These are phyloP conservation scores for Fusarium annulatum DNA, from an alignment of 2,329 filamentous ascomycete genomes.

Conservation along the genomic window DNA sequence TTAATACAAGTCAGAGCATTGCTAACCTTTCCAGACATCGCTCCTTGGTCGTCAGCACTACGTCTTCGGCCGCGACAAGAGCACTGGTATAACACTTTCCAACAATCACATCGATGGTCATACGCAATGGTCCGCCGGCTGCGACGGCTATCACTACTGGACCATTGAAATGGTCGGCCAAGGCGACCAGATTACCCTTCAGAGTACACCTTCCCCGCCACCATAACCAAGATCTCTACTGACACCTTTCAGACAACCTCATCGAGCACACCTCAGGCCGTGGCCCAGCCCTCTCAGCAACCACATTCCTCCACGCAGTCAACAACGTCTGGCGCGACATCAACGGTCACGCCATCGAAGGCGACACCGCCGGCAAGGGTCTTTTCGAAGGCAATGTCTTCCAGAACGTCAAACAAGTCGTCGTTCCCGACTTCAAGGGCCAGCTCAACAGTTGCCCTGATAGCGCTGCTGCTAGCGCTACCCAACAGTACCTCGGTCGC, in stretches of 20 bases:
- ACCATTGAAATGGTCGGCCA: slow-evolving; percentile 29
- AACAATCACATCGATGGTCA: slow-evolving; percentile 59
- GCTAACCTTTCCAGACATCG: slow-evolving; percentile 12
- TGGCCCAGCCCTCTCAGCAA: slow-evolving; percentile 43
- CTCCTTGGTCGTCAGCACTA: slow-evolving; percentile 30
- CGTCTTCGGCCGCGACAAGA: slow-evolving; percentile 31
- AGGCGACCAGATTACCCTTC: slow-evolving; percentile 21
- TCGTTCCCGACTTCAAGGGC: slow-evolving; percentile 37
- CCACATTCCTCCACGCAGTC: slow-evolving; percentile 46
- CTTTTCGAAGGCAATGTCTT: slow-evolving; percentile 46
- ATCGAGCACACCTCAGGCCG: slow-evolving; percentile 41
- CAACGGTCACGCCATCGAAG: slow-evolving; percentile 46
- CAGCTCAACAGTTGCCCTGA: slow-evolving; percentile 42
- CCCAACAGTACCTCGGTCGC: slow-evolving; percentile 19
- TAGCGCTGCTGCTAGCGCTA: slow-evolving; percentile 18
- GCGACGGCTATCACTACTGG: slow-evolving; percentile 61
- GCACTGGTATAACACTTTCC: slow-evolving; percentile 55
- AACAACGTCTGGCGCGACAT: slow-evolving; percentile 46
- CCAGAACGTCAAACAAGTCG: slow-evolving; percentile 35
- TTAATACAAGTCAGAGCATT: fast-evolving
- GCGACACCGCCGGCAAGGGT: slow-evolving; percentile 37
- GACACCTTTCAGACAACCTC: slow-evolving; percentile 6
- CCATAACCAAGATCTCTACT: fast-evolving
- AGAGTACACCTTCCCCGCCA: neutral
- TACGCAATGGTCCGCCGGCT: slow-evolving; percentile 56